phyloP scores from a whole-genome alignment of 1,139 yeast species.

The Suhomyces guaymorum region DNA sequence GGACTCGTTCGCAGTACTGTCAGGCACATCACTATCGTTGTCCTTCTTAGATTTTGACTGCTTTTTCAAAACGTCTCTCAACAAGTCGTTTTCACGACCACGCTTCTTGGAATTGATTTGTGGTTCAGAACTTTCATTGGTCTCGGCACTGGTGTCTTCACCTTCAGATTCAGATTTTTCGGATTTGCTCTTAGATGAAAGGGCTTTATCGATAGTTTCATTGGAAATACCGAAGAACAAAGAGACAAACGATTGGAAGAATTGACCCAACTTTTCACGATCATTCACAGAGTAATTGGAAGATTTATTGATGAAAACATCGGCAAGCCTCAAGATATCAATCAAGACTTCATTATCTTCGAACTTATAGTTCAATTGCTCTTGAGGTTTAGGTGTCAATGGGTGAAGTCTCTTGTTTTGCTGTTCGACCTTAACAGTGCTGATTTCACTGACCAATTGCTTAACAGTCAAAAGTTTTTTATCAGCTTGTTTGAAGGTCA shows the following conservation, averaged over 20 bases:
- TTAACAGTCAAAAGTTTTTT: slow-evolving; percentile 88
- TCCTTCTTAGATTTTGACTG: slow-evolving; percentile 49
- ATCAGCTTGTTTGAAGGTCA: slow-evolving; percentile 95
- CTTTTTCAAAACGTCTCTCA: slow-evolving; percentile 74
- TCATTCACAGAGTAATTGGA: slow-evolving; percentile 80
- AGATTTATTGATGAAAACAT: slow-evolving; percentile 66
- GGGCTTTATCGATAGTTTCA: slow-evolving; percentile 31
- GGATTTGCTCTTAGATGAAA: slow-evolving; percentile 23
- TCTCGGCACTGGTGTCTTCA: slow-evolving; percentile 16
- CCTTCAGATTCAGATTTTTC: slow-evolving; percentile 16
- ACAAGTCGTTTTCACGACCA: slow-evolving; percentile 62
- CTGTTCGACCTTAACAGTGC: slow-evolving; percentile 91
- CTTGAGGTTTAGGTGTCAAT: slow-evolving; percentile 80
- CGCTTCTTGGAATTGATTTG: slow-evolving; percentile 43
- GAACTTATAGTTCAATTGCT: slow-evolving; percentile 71
- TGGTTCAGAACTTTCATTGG: slow-evolving; percentile 4
- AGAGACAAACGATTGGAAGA: slow-evolving; percentile 68
- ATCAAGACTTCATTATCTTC: slow-evolving; percentile 66
- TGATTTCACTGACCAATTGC: slow-evolving; percentile 86
- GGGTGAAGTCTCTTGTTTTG: slow-evolving; percentile 76
- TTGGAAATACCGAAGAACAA: slow-evolving; percentile 62
- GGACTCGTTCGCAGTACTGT: slow-evolving; percentile 31
- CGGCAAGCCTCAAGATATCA: slow-evolving; percentile 72
- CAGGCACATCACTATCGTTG: slow-evolving; percentile 41
- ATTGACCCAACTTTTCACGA: slow-evolving; percentile 71